A percentile compares a stretch with the other conserved stretches of the same genome.
Conservation (phyloP, 139 green algal genomes). For the Pleodorina starrii region DNA sequence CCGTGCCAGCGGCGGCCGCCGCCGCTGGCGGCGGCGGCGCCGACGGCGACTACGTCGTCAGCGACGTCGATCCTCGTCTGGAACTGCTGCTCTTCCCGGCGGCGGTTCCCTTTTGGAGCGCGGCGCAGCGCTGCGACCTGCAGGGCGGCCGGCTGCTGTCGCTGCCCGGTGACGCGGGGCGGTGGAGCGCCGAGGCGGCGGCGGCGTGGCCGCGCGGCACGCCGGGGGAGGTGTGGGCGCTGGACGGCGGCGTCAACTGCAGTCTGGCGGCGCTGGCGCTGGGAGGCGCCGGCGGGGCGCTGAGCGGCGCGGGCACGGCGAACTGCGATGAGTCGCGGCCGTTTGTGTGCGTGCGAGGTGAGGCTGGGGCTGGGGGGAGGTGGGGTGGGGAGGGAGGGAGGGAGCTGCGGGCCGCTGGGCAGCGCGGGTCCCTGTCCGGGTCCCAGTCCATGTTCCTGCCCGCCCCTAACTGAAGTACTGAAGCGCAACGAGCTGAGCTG, state of each 20-base stretch:
- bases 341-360: slow-evolving; percentile 27
- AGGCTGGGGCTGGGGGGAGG: not conserved
- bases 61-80: not conserved
- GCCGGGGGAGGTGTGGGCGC: not conserved
- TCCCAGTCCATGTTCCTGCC: no score
- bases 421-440: no score
- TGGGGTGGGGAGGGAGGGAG: not conserved
- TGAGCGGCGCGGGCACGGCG: not conserved
- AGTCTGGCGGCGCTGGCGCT: not conserved
- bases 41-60: no score
- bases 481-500: no score
- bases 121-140: not conserved
- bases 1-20: no score
- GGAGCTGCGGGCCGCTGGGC: no score
- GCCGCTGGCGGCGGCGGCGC: no score
- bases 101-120: slow-evolving; percentile 10
- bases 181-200: slow-evolving; percentile 6
- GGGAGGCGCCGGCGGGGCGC: not conserved
- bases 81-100: slow-evolving; percentile 7
- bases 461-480: no score
- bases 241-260: not conserved
- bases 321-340: not conserved
- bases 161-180: slow-evolving; percentile 1
- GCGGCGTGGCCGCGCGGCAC: not conserved
- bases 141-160: not conserved